Evolutionary conservation across 2,329 filamentous ascomycete genomes (phyloP), one percentile per base, ranked within the genome.

Genomic region (Tolypocladium tundrense): DNA sequence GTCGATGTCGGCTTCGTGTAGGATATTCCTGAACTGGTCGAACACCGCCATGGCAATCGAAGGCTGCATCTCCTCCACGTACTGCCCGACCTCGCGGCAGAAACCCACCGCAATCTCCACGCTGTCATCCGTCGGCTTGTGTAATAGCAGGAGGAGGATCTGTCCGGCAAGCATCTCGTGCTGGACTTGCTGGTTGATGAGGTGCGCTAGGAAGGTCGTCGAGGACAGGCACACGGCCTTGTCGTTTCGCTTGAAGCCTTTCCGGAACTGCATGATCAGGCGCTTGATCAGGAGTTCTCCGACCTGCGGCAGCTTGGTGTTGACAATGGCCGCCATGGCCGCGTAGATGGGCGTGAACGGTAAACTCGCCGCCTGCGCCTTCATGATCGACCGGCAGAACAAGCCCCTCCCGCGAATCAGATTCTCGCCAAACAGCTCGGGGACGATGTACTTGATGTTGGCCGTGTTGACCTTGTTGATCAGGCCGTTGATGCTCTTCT

Each of bases 401-500:
- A 99, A 75, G 24, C 94, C 94, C 60, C 94, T 83, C 8, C 94
- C 94, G 59, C 94, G 87, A 45, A 99, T 81, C 66, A 99, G 75
- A 70, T 99, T 99, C 79, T 99, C 94, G 54, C 86, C 85, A 73
- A 99, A 99, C 52, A 99, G 80, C 75, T 99, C 94, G 1, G 93
- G 93, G 31, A 97, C 91, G 61, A 99, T 97, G 69, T 89, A 84
- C 75, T 99, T 97, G 81, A 99, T 97, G 73, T 99, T 99, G 40
- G 89, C 90, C 58, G 93, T 90, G 74, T 97, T 97, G 79, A 97
- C 89, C 79, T 99, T 99, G 82, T 99, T 99, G 81, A 99, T 96
- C 63, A 99, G 77, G 66, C 94, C 94, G 70, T 99, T 97, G 75
- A 99, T 96, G 54, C 90, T 94, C 79, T 99, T 99, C 78, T 99